Evolutionary conservation across 2,329 filamentous ascomycete species (phyloP).

Genomic region (Juglanconis juglandina): DNA sequence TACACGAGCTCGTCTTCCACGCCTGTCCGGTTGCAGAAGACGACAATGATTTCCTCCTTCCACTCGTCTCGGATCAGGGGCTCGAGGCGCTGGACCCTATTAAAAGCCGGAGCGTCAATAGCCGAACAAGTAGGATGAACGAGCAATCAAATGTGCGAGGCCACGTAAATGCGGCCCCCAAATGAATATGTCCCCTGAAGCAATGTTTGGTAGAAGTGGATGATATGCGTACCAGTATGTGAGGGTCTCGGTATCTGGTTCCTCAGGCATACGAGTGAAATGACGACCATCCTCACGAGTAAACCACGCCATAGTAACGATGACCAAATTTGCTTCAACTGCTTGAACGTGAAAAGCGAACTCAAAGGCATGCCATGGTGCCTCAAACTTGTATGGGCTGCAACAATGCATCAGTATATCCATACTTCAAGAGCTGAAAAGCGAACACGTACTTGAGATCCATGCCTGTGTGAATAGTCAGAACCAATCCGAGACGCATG

Average conservation of each 20-base stretch:
- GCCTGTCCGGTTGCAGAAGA: constrained; percentile 62
- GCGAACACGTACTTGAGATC: constrained; percentile 44
- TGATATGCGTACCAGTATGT: constrained; percentile 51
- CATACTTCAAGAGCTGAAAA: background rate
- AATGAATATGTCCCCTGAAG: no score
- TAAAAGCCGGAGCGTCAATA: background rate
- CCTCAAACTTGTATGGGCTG: constrained; percentile 53
- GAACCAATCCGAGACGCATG: background rate
- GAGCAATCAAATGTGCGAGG: no score
- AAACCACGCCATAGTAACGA: constrained; percentile 74
- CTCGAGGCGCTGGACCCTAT: constrained; percentile 54
- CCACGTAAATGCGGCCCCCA: no score
- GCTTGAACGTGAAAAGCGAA: constrained; percentile 57
- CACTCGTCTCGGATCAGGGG: constrained; percentile 45
- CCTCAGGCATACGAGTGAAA: constrained; percentile 37
- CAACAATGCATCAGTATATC: constrained; percentile 23
- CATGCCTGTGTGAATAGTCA: constrained; percentile 39
- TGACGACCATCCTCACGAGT: constrained; percentile 45
- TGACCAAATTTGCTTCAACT: constrained; percentile 56
- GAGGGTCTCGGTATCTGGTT: constrained; percentile 60
- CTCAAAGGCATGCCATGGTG: constrained; percentile 46
- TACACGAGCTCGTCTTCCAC: constrained; percentile 57
- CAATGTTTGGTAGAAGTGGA: background rate
- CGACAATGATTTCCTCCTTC: constrained; percentile 52
- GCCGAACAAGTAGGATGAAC: no score